A percentile compares a stretch with the other conserved stretches of the same genome.
phyloP scores from a whole-genome alignment of 495 filamentous ascomycete species.

The Cryomyces antarcticus region DNA sequence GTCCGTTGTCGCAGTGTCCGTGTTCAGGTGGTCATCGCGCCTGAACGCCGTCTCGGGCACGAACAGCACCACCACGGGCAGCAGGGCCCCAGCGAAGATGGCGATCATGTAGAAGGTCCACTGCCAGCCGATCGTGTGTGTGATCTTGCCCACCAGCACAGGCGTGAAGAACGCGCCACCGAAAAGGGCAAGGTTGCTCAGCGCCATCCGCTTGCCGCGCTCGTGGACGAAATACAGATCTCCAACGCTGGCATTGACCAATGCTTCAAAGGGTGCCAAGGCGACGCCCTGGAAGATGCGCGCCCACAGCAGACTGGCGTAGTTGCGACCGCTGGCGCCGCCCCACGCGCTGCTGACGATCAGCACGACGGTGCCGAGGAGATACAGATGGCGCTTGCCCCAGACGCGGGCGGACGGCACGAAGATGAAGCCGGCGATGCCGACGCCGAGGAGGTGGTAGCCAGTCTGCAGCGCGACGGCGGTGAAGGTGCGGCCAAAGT shows the following conservation, averaged over 20 bases:
- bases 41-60: constrained; percentile 72
- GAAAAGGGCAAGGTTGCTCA: constrained; percentile 74
- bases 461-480: constrained; percentile 66
- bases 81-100: constrained; percentile 21
- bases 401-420: constrained; percentile 78
- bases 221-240: constrained; percentile 26
- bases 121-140: constrained; percentile 49
- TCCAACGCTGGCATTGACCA: constrained; percentile 24
- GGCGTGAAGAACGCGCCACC: constrained; percentile 86
- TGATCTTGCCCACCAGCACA: constrained; percentile 73
- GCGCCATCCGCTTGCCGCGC: constrained; percentile 74
- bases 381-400: constrained; percentile 77
- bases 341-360: constrained; percentile 58
- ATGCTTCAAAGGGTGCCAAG: constrained; percentile 24
- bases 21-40: constrained; percentile 42
- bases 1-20: constrained; percentile 8
- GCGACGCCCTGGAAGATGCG: constrained; percentile 24
- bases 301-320: constrained; percentile 52
- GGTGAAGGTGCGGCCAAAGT: constrained; percentile 40
- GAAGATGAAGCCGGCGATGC: constrained; percentile 58
- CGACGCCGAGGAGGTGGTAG: constrained; percentile 70
- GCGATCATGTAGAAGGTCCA: constrained; percentile 27
- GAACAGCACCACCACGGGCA: constrained; percentile 37
- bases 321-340: constrained; percentile 43
- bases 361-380: constrained; percentile 58